These are phyloP conservation scores for Yamadazyma scolyti DNA, from an alignment of 805 yeast species.

Conservation along the genomic window DNA sequence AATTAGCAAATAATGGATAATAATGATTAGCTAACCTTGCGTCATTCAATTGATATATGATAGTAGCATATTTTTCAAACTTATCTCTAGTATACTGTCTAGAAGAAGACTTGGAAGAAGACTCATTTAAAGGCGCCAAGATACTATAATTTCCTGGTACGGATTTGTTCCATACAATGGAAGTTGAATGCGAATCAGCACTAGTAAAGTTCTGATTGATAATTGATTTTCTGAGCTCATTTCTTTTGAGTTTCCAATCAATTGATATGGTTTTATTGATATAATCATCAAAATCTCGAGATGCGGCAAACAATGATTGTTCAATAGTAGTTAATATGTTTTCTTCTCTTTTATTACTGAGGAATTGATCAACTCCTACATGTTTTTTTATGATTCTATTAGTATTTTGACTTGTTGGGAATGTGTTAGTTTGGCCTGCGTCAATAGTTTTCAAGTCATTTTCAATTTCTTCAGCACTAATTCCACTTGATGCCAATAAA, in stretches of 20 bases:
- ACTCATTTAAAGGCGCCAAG: conserved; percentile 24
- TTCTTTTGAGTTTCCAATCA: conserved; percentile 82
- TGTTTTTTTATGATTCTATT: conserved; percentile 9
- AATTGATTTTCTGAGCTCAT: conserved; percentile 67
- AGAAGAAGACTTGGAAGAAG: conserved; percentile 12
- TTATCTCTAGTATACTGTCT: conserved; percentile 45
- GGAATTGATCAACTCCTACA: conserved; percentile 53
- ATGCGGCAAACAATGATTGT: conserved; percentile 66
- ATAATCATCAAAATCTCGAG: conserved; percentile 77
- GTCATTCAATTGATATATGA: conserved; percentile 68
- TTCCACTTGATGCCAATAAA: conserved; percentile 83
- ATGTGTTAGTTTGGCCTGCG: not conserved
- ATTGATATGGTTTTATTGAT: conserved; percentile 68
- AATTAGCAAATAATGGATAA: conserved; percentile 57
- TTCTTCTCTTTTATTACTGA: conserved; percentile 74
- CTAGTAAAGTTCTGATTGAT: conserved; percentile 17
- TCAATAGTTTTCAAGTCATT: conserved; percentile 42
- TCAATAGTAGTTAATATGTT: conserved; percentile 80
- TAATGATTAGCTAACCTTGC: conserved; percentile 50
- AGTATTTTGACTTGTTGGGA: not conserved
- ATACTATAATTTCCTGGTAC: conserved; percentile 29
- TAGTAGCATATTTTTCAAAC: conserved; percentile 72
- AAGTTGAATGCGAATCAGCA: conserved; percentile 9
- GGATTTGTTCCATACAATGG: conserved; percentile 33
- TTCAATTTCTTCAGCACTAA: conserved; percentile 81